Base-by-base conservation (phyloP, 164 flowering plant species). In the Magnolia kwangsiensis region DNA sequence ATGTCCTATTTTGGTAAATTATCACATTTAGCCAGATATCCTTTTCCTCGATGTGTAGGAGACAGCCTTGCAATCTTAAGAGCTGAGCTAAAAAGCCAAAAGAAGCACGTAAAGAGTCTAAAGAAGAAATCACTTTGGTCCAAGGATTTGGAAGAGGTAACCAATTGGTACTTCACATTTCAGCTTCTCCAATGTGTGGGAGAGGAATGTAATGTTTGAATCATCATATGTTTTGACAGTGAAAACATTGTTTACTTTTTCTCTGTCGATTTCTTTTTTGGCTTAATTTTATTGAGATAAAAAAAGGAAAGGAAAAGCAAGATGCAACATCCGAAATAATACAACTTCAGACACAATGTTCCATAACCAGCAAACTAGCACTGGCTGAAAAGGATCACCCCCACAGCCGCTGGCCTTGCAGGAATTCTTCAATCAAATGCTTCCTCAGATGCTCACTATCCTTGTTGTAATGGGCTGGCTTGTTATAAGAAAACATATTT, bases 41-140 rank as follows among this genome's bases (percentile, higher is more conserved):
- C 71, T 68, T 31, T 68, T 18, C 50, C 71, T 73, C 45, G 61
- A 74, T 45, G 16, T 74, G 76, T 76, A 92, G 99, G 99, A 67
- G 98, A 96, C 77, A 86, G 92, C 88, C 90, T 94, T 71, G 85
- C 94, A 23, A 86, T 91, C 64, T 85, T 96, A 81, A 88, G 89
- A 74, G 86, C 92, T 1, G 99, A 96, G 79, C 75, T 96, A 61
- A 96, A 94, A 84, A 89, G 94, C 79, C 98, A 96, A 81, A 90
- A 79, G 82, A 96, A 93, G 85, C 94, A 90, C 83, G 99, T 96
- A 23, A 90, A 78, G 82, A 90, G 78, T 78, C 85, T 96, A 84
- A 90, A 93, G 86, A 96, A 92, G 80, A 96, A 91, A 80, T 96
- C 99, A 11, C 92, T 96, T 7, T 96, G 99, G 99, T 90, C 96